A percentile compares a stretch with the other conserved stretches of the same genome.
These are phyloP conservation scores for Verticillium isaacii DNA, from an alignment of 2,329 filamentous ascomycete genomes.

Conservation along the genomic window DNA sequence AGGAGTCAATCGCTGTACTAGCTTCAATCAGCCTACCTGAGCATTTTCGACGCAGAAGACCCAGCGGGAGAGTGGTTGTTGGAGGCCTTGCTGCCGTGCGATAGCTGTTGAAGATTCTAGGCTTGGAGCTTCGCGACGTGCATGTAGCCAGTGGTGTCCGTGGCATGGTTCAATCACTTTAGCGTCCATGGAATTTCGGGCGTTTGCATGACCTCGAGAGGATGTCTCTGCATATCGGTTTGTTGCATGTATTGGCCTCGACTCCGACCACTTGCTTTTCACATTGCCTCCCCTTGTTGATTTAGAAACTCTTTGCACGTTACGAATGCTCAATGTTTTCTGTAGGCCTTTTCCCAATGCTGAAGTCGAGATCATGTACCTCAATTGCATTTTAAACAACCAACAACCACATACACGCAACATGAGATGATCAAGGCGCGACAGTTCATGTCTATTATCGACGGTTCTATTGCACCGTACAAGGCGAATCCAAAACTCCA, in stretches of 20 bases:
- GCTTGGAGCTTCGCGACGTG: background rate
- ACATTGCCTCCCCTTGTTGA: too few relatives aligned
- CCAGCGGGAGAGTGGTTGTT: background rate
- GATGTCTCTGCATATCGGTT: background rate
- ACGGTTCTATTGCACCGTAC: background rate
- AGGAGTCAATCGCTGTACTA: background rate
- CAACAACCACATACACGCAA: background rate
- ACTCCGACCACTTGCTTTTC: too few relatives aligned
- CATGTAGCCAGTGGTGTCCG: background rate
- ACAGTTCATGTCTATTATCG: background rate
- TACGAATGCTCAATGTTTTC: too few relatives aligned
- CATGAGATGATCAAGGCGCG: background rate
- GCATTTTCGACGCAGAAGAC: background rate
- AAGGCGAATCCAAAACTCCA: background rate
- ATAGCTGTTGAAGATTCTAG: background rate
- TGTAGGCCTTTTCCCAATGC: too few relatives aligned
- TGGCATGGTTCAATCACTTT: background rate
- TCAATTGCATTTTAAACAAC: too few relatives aligned
- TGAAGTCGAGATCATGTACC: too few relatives aligned
- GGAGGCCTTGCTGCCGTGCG: background rate
- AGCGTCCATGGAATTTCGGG: background rate
- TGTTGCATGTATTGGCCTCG: too few relatives aligned
- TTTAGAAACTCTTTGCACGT: too few relatives aligned
- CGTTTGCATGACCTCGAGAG: background rate
- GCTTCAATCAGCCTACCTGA: background rate